phyloP scores from a whole-genome alignment of 768 basidiomycete species.

The Imleria badia region DNA sequence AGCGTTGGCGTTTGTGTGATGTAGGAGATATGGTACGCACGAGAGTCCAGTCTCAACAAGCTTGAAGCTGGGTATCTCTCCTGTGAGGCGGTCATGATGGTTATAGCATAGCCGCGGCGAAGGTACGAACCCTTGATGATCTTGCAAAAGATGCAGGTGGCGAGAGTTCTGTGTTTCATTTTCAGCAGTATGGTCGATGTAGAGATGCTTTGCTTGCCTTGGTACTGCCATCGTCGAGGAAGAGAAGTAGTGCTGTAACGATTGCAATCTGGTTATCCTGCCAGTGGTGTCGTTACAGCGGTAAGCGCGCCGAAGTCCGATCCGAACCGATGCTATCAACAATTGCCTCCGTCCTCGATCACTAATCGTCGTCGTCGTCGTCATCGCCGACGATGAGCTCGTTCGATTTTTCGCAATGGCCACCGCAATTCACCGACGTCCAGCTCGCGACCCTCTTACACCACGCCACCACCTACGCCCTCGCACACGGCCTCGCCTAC shows the following conservation, averaged over 20 bases:
- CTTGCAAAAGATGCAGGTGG: conserved; percentile 89
- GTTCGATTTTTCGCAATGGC: conserved; percentile 67
- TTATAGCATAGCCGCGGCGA: neutral
- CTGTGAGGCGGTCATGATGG: conserved; percentile 36
- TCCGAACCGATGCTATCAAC: no score
- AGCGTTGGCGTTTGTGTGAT: no score
- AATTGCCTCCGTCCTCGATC: no score
- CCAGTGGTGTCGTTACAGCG: no score
- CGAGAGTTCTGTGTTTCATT: conserved; percentile 44
- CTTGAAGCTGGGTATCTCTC: conserved; percentile 89
- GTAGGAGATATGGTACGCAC: conserved; percentile 39
- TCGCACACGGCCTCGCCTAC: conserved; percentile 83
- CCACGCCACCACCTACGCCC: conserved; percentile 77
- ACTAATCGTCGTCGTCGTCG: no score
- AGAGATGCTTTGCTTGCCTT: conserved; percentile 13
- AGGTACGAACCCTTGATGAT: conserved; percentile 74
- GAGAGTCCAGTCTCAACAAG: conserved; percentile 72
- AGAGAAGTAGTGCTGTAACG: no score
- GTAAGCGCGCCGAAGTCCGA: no score
- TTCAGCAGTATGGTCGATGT: neutral
- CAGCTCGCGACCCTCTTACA: conserved; percentile 61
- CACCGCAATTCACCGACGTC: conserved; percentile 58
- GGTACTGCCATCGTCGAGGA: conserved; percentile 15
- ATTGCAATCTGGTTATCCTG: no score
- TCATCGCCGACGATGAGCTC: conserved; percentile 18